A percentile compares a stretch with the other conserved stretches of the same genome.
Conservation (phyloP, 345 rosid genomes). For the Acer yangbiense region DNA sequence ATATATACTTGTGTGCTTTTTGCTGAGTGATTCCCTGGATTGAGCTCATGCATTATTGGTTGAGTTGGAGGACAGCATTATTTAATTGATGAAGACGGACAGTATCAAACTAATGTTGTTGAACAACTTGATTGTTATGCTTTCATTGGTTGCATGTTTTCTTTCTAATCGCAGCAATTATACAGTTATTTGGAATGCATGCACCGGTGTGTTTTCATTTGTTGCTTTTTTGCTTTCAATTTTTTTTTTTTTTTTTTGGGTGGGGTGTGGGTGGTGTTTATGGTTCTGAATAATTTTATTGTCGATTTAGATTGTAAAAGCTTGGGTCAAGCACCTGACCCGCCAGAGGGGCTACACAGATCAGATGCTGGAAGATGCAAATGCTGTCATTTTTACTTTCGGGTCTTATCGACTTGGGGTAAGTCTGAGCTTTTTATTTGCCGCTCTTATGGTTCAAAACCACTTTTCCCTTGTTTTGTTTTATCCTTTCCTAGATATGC, state of each 20-base stretch:
- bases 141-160: background rate
- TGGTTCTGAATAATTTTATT: background rate
- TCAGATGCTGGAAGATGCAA: slow-evolving; percentile 94
- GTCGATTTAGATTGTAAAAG: slow-evolving; percentile 62
- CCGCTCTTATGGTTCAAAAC: background rate
- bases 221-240: no score
- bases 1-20: background rate
- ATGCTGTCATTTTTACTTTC: slow-evolving; percentile 86
- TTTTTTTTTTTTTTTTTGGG: background rate
- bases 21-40: background rate
- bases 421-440: slow-evolving; percentile 30
- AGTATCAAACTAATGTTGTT: background rate
- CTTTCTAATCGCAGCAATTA: background rate
- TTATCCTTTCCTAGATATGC: background rate
- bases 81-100: background rate
- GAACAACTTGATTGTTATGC: background rate
- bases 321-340: slow-evolving; percentile 84
- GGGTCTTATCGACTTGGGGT: slow-evolving; percentile 96
- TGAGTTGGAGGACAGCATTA: background rate
- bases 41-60: no score
- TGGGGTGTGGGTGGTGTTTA: background rate
- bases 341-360: slow-evolving; percentile 71
- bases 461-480: background rate
- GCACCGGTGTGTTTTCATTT: no score
- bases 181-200: no score